Conservation (phyloP, 768 basidiomycete species). For the Tephrocybe sp. region DNA sequence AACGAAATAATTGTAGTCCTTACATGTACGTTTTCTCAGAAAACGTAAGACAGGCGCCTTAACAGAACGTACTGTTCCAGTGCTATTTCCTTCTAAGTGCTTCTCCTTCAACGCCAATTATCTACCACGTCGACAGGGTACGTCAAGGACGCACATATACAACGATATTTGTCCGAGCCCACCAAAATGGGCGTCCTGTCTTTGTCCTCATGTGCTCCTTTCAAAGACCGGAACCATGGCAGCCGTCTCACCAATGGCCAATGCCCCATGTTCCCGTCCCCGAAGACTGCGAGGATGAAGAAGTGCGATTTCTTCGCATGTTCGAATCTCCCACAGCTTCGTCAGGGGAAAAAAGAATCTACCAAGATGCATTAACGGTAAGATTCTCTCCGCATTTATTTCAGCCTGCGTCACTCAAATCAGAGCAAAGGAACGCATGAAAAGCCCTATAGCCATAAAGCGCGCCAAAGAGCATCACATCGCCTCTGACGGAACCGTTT, state of each 20-base stretch:
- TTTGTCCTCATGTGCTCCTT: slow-evolving; percentile 79
- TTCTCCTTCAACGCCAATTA: slow-evolving; percentile 68
- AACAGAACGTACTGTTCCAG: slow-evolving; percentile 33
- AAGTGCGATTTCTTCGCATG: slow-evolving; percentile 35
- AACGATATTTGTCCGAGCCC: slow-evolving; percentile 63
- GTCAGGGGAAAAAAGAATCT: slow-evolving; percentile 33
- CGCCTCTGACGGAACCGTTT: slow-evolving; percentile 45
- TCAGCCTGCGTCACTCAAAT: background rate
- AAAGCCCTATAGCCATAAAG: slow-evolving; percentile 71
- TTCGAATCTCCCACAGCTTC: slow-evolving; percentile 34
- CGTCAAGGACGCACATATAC: slow-evolving; percentile 76
- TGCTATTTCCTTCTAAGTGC: slow-evolving; percentile 83
- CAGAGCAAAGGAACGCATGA: slow-evolving; percentile 60
- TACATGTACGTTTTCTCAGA: slow-evolving; percentile 70
- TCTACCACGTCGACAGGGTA: slow-evolving; percentile 76
- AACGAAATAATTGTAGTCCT: slow-evolving; percentile 42
- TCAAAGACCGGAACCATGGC: slow-evolving; percentile 77
- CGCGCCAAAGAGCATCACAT: slow-evolving; percentile 43
- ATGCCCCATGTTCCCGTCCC: slow-evolving; percentile 63
- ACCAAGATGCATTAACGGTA: slow-evolving; percentile 29
- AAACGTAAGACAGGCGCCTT: background rate
- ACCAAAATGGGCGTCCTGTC: slow-evolving; percentile 48
- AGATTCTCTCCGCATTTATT: slow-evolving; percentile 7
- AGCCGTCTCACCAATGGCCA: slow-evolving; percentile 65
- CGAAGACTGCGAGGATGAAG: slow-evolving; percentile 64